A percentile compares a stretch with the other conserved stretches of the same genome.
These are phyloP conservation scores for Lactarius hengduanensis DNA, from an alignment of 768 basidiomycete genomes.

Conservation along the genomic window DNA sequence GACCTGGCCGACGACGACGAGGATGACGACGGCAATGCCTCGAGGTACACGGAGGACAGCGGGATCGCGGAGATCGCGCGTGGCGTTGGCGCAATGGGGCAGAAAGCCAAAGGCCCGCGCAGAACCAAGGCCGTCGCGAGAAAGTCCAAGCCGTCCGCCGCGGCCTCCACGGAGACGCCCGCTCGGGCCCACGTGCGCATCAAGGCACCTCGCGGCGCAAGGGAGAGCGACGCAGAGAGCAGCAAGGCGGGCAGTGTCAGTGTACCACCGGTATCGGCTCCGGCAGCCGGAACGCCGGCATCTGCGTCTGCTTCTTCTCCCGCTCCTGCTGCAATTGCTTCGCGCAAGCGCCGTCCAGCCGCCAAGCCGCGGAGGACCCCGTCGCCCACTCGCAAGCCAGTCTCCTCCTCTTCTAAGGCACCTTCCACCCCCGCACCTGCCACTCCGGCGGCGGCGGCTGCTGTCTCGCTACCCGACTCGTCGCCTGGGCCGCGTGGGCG, in stretches of 20 bases:
- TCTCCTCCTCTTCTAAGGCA: not conserved
- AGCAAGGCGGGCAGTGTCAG: conserved; percentile 11
- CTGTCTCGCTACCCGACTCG: not conserved
- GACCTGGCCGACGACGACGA: conserved; percentile 27
- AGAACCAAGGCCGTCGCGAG: conserved; percentile 27
- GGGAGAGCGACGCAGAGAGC: conserved; percentile 12
- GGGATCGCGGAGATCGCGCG: conserved; percentile 36
- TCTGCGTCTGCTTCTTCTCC: not conserved
- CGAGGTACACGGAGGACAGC: conserved; percentile 35
- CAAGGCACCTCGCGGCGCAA: not conserved
- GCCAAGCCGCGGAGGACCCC: conserved; percentile 8
- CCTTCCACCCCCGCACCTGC: not conserved
- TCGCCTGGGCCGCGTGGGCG: conserved; percentile 15
- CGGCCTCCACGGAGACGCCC: not conserved
- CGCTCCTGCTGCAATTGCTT: not conserved
- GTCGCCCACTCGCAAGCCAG: not conserved
- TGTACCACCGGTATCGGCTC: not conserved
- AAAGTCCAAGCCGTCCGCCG: conserved; percentile 7
- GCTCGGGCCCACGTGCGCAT: conserved; percentile 8
- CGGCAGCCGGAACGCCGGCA: not conserved
- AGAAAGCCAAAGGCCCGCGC: conserved; percentile 22
- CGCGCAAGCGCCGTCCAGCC: conserved; percentile 8
- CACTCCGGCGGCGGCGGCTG: not conserved
- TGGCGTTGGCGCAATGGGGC: conserved; percentile 26
- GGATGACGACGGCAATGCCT: conserved; percentile 32